A percentile compares a stretch with the other conserved stretches of the same genome.
Conservation (phyloP, 345 rosid species). For the Corymbia maculata region DNA sequence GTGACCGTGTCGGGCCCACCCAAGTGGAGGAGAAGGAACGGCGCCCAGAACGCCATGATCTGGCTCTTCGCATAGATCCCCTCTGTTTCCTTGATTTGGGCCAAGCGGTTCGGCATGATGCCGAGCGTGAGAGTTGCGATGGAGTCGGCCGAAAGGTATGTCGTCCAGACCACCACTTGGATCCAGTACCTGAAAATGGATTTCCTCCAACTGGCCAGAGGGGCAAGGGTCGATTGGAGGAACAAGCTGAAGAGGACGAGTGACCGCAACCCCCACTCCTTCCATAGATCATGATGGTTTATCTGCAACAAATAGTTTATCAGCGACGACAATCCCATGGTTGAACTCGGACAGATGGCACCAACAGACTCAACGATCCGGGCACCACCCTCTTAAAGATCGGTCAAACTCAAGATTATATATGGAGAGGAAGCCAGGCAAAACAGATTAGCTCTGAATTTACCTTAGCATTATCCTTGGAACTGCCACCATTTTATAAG, state of each 20-base stretch:
- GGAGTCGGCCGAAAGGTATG: not conserved
- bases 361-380: not conserved
- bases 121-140: not conserved
- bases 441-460: not conserved
- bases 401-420: not conserved
- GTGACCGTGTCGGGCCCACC: not conserved
- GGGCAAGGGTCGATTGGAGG: not conserved
- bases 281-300: not conserved
- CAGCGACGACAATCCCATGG: not conserved
- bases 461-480: not conserved
- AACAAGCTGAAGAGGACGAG: not conserved
- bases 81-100: not conserved
- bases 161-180: not conserved
- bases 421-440: not conserved
- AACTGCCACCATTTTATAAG: no score
- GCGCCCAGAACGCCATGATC: not conserved
- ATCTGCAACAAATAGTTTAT: no score
- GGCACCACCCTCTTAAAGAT: not conserved
- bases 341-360: not conserved
- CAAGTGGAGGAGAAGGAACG: not conserved
- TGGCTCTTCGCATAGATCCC: not conserved
- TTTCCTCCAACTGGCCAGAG: not conserved
- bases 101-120: not conserved
- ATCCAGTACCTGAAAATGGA: not conserved
- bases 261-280: not conserved